A percentile compares a stretch with the other conserved stretches of the same genome.
phyloP scores from a whole-genome alignment of 129 eudicot genomes.

The Pulicaria dysenterica region DNA sequence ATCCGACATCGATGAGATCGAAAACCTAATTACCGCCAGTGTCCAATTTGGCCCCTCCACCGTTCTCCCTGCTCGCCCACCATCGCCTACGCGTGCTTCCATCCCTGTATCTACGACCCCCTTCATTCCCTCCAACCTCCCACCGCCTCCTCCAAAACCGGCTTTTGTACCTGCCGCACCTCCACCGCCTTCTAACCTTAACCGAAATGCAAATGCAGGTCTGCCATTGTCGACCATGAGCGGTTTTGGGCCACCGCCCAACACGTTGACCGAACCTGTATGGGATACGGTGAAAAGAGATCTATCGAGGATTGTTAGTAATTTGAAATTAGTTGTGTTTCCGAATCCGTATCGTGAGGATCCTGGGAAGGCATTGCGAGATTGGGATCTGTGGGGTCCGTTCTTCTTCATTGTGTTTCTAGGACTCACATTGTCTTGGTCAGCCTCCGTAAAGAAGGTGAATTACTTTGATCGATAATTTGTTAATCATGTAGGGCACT shows the following conservation, averaged over 20 bases:
- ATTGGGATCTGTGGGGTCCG: constrained; percentile 99
- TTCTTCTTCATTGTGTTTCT: constrained; percentile 94
- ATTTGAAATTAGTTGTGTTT: constrained; percentile 86
- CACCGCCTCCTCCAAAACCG: constrained; percentile 43
- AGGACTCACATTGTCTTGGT: constrained; percentile 85
- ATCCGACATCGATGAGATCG: constrained; percentile 93
- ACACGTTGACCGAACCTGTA: constrained; percentile 89
- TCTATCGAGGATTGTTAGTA: constrained; percentile 78
- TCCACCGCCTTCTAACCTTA: constrained; percentile 25
- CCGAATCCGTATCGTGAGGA: constrained; percentile 91
- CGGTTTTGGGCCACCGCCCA: constrained; percentile 76
- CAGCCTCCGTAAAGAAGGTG: constrained; percentile 93
- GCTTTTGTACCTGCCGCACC: constrained; percentile 36
- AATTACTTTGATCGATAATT: neutral
- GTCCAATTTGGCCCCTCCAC: constrained; percentile 48
- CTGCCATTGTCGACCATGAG: constrained; percentile 1
- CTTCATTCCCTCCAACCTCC: constrained; percentile 59
- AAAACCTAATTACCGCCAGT: constrained; percentile 61
- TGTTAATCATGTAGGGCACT: no score
- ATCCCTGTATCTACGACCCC: constrained; percentile 68
- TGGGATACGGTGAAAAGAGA: constrained; percentile 96
- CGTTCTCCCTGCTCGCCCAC: constrained; percentile 74
- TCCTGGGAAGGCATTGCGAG: constrained; percentile 92
- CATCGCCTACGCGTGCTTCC: constrained; percentile 74
- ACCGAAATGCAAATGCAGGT: constrained; percentile 18